Evolutionary conservation across 345 rosid genomes (phyloP).

Genomic region (Lagerstroemia speciosa): DNA sequence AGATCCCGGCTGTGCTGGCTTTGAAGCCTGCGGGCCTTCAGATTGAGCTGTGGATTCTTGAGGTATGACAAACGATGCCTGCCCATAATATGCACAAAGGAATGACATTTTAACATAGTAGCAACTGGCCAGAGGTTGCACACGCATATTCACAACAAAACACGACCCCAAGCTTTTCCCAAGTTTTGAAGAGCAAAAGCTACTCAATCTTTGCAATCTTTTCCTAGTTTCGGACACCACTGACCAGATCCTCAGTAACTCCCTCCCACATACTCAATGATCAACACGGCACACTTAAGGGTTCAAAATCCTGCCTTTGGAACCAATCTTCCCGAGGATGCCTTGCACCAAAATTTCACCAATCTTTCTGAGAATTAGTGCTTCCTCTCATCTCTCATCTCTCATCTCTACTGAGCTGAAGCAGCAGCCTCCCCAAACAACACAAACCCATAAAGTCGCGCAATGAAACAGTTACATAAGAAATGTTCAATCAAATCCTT

Average conservation of each 20-base stretch:
- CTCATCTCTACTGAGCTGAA: neutral
- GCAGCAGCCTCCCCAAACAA: neutral
- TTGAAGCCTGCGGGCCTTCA: slow-evolving; percentile 44
- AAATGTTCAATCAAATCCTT: neutral
- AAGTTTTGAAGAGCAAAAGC: neutral
- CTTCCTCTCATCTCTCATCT: too few species aligned
- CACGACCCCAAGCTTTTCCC: neutral
- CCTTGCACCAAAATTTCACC: neutral
- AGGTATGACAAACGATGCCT: slow-evolving; percentile 55
- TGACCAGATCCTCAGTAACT: neutral
- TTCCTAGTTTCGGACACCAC: too few species aligned
- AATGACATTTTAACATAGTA: neutral
- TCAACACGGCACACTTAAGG: too few species aligned
- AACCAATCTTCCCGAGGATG: neutral
- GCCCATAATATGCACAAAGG: slow-evolving; percentile 2
- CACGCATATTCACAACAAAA: neutral
- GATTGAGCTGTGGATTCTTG: slow-evolving; percentile 44
- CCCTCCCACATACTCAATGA: neutral
- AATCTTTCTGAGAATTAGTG: neutral
- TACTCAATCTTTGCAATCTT: too few species aligned
- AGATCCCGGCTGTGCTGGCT: slow-evolving; percentile 38
- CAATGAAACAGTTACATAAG: too few species aligned
- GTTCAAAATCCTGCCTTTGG: neutral
- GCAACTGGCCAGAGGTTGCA: neutral
- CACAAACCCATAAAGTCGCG: neutral